A percentile compares a stretch with the other conserved stretches of the same genome.
These are phyloP conservation scores for Lasiodiplodia sp. DNA, from an alignment of 2,329 filamentous ascomycete species.

Conservation along the genomic window DNA sequence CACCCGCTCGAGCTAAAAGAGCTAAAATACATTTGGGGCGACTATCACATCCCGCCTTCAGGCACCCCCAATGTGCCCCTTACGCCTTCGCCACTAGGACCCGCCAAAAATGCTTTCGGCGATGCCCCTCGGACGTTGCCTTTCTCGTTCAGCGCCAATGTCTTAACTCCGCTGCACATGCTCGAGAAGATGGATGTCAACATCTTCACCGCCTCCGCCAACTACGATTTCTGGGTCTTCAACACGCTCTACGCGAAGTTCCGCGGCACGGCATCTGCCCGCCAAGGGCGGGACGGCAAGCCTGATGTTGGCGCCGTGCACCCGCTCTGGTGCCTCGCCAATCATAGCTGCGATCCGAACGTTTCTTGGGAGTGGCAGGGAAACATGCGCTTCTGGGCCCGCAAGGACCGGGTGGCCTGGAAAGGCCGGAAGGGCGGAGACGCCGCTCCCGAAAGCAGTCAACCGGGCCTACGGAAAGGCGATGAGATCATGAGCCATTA, in stretches of 20 bases:
- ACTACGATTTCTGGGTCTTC: constrained; percentile 80
- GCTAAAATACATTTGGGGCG: constrained; percentile 71
- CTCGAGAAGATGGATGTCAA: constrained; percentile 87
- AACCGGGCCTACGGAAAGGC: constrained; percentile 73
- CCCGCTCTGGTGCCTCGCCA: constrained; percentile 94
- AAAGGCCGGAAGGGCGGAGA: constrained; percentile 31
- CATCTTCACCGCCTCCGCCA: constrained; percentile 60
- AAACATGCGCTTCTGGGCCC: constrained; percentile 73
- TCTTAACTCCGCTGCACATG: constrained; percentile 76
- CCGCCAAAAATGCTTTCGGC: constrained; percentile 35
- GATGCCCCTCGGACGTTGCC: constrained; percentile 67
- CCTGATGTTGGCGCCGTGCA: constrained; percentile 94
- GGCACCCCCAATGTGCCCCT: neutral
- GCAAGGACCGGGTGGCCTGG: constrained; percentile 65
- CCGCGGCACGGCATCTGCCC: constrained; percentile 87
- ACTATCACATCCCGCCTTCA: constrained; percentile 52
- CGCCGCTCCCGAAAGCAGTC: constrained; percentile 17
- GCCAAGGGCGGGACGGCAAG: constrained; percentile 73
- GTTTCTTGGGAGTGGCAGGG: constrained; percentile 94
- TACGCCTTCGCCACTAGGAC: constrained; percentile 28
- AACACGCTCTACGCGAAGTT: constrained; percentile 95
- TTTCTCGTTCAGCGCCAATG: constrained; percentile 79
- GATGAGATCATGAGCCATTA: constrained; percentile 95
- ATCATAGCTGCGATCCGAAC: constrained; percentile 95
- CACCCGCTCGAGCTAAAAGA: constrained; percentile 68